phyloP scores from a whole-genome alignment of 768 basidiomycete genomes.

The Atractiella rhizophila region DNA sequence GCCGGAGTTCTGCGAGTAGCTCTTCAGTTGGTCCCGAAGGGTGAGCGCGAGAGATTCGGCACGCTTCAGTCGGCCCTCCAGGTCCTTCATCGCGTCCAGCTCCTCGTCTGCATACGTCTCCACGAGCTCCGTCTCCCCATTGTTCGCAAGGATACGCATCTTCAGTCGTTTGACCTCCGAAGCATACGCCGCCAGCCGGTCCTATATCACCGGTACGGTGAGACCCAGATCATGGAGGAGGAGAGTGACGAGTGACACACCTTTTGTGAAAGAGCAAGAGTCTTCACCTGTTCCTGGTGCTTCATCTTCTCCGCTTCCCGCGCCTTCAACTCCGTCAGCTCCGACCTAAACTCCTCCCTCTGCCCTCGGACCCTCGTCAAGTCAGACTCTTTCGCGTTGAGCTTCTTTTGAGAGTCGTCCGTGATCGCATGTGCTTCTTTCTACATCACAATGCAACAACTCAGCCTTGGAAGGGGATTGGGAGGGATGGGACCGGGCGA shows the following conservation, averaged over 20 bases:
- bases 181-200: slow-evolving; percentile 42
- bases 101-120: slow-evolving; percentile 23
- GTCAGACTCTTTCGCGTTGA: slow-evolving; percentile 20
- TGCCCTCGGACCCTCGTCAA: slow-evolving; percentile 22
- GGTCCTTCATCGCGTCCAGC: slow-evolving; percentile 26
- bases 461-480: no score
- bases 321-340: slow-evolving; percentile 41
- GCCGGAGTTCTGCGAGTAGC: slow-evolving; percentile 30
- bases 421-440: slow-evolving; percentile 28
- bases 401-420: slow-evolving; percentile 26
- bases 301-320: slow-evolving; percentile 36
- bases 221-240: not conserved
- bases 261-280: slow-evolving; percentile 36
- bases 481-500: not conserved
- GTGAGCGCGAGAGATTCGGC: slow-evolving; percentile 1
- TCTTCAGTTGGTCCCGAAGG: slow-evolving; percentile 13
- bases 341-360: slow-evolving; percentile 36
- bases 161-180: slow-evolving; percentile 51
- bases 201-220: slow-evolving; percentile 23
- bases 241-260: slow-evolving; percentile 19
- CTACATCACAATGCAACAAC: slow-evolving; percentile 15
- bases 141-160: slow-evolving; percentile 46
- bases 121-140: slow-evolving; percentile 45
- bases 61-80: slow-evolving; percentile 10
- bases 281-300: slow-evolving; percentile 39